Conservation (phyloP, 805 yeast species). For the Lachancea sp. region DNA sequence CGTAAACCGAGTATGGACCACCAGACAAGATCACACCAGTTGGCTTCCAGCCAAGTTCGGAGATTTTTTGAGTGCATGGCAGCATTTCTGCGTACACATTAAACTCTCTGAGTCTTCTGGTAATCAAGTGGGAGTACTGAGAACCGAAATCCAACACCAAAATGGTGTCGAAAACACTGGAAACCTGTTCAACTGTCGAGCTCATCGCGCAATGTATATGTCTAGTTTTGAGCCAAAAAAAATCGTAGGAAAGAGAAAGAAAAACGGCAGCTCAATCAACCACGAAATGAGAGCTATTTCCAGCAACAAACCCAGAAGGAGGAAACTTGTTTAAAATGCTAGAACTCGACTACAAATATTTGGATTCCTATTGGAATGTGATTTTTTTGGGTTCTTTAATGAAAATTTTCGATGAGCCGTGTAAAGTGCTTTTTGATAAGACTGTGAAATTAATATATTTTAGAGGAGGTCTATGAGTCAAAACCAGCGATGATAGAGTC, state of each 20-base stretch:
- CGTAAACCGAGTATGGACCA: slow-evolving; percentile 96
- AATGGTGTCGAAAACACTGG: slow-evolving; percentile 90
- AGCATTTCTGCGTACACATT: slow-evolving; percentile 98
- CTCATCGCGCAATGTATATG: slow-evolving; percentile 4
- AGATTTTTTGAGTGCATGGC: slow-evolving; percentile 96
- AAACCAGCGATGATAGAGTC: too few species aligned
- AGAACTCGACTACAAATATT: too few species aligned
- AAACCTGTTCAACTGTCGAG: slow-evolving; percentile 47
- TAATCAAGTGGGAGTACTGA: slow-evolving; percentile 93
- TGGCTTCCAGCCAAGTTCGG: slow-evolving; percentile 89
- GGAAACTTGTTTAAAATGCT: too few species aligned
- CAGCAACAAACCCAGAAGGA: not conserved
- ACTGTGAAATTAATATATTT: too few species aligned
- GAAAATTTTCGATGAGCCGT: slow-evolving; percentile 5
- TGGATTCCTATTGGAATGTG: not conserved
- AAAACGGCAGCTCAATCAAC: too few species aligned
- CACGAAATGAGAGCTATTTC: too few species aligned
- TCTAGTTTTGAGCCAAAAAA: not conserved
- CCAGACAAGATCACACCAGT: slow-evolving; percentile 95
- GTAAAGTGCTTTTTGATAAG: not conserved
- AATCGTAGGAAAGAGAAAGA: not conserved
- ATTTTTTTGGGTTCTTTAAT: too few species aligned
- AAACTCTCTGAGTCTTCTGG: slow-evolving; percentile 96
- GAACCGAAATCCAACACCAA: slow-evolving; percentile 97
- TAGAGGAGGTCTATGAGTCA: not conserved